Conservation (phyloP, 164 flowering plant genomes). For the Annona cherimola region DNA sequence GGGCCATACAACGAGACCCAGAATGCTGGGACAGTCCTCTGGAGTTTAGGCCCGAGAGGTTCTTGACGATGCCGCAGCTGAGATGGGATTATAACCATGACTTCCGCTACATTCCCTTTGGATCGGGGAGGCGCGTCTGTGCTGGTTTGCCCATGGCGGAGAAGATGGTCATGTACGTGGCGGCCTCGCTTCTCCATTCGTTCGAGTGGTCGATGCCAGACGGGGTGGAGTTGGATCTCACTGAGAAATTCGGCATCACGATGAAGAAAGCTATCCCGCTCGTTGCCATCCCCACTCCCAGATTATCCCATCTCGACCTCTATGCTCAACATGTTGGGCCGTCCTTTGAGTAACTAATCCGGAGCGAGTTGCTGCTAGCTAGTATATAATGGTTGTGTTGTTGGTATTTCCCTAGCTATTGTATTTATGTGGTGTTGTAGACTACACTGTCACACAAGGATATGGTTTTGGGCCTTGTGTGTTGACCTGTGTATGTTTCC, state of each 20-base stretch:
- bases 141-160: slow-evolving; percentile 41
- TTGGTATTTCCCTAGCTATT: too few species aligned
- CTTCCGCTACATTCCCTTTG: slow-evolving; percentile 44
- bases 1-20: slow-evolving; percentile 51
- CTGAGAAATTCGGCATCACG: slow-evolving; percentile 35
- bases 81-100: slow-evolving; percentile 15
- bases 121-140: slow-evolving; percentile 51
- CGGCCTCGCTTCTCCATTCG: slow-evolving; percentile 40
- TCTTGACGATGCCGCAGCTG: slow-evolving; percentile 1
- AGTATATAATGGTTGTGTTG: too few species aligned
- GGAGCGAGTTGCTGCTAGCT: too few species aligned
- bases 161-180: slow-evolving; percentile 20
- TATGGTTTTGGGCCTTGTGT: too few species aligned
- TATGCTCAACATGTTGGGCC: neutral
- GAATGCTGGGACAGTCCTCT: slow-evolving; percentile 33
- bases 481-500: too few species aligned
- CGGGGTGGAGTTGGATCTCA: slow-evolving; percentile 24
- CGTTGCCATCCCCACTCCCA: slow-evolving; percentile 36
- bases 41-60: slow-evolving; percentile 27
- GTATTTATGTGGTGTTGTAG: too few species aligned
- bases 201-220: slow-evolving; percentile 35
- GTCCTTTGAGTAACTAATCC: too few species aligned
- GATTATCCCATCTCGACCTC: slow-evolving; percentile 24
- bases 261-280: slow-evolving; percentile 30
- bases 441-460: too few species aligned